Evolutionary conservation across 2,329 filamentous ascomycete genomes (phyloP), one percentile per base, ranked within the genome.

Genomic region (Fusarium tjaetaba): DNA sequence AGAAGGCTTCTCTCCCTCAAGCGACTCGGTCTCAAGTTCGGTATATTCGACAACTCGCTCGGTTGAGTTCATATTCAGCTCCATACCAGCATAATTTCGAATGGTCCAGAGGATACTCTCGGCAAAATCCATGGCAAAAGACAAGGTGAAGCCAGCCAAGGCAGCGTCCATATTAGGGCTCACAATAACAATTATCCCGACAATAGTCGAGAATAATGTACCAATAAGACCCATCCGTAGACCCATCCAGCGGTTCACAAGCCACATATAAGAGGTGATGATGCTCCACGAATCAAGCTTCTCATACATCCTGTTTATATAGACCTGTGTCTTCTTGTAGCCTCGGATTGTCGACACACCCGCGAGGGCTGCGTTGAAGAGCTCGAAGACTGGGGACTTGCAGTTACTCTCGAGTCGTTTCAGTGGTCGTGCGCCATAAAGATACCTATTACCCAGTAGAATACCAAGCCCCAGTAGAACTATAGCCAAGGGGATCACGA

Each of bases 381-480:
- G 90, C 79, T 96, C 93, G 75, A 94, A 95, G 2, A 96, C 90
- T 0, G 94, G 94, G 1, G 91, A 93, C 81, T 94, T 95, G 62
- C 90, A 88, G 7, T 88, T 94, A 72, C 91, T 94, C 80, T 96
- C 93, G 2, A 96, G 87, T 10, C 94, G 87, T 82, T 95, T 96
- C 69, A 93, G 87, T 38, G 94, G 93, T 43, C 94, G 87, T 0
- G 93, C 93, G 2, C 88, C 93, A n/a, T 87, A 83, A 11, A 96
- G 86, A 77, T 93, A 96, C 41, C 84, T 84, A 7, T 86, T 77
- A 2, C 90, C 91, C 62, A 91, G 88, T 68, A 88, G 81, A n/a
- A 88, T 78, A 71, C 88, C 91, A 15, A 91, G 80, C 1, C 82
- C 71, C 2, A 94, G 82, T 2, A 95, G 84, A 9, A 89, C 66